phyloP scores from a whole-genome alignment of 2,329 filamentous ascomycete genomes.

The Endothia cerciana region DNA sequence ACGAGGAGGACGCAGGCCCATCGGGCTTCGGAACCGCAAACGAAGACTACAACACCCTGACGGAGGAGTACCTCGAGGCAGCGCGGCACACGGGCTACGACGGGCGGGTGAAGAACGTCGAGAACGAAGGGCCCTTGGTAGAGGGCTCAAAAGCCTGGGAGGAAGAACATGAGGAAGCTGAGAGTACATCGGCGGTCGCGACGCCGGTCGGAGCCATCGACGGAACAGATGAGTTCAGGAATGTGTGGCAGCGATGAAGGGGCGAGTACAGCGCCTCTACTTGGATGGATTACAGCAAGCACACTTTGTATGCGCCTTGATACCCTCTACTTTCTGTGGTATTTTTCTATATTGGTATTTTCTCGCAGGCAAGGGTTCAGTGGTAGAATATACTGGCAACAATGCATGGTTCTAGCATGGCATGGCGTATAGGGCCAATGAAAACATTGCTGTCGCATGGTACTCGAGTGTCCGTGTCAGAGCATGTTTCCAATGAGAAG shows the following conservation, averaged over 20 bases:
- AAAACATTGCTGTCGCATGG: background rate
- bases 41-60: conserved; percentile 29
- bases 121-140: conserved; percentile 29
- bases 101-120: conserved; percentile 24
- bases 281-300: conserved; percentile 1
- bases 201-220: conserved; percentile 33
- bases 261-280: background rate
- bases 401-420: conserved; percentile 15
- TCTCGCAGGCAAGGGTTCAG: background rate
- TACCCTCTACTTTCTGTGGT: conserved; percentile 16
- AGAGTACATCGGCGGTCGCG: conserved; percentile 10
- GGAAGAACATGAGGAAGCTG: conserved; percentile 22
- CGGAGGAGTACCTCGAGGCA: conserved; percentile 31
- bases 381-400: background rate
- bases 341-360: background rate
- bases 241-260: conserved; percentile 44
- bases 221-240: conserved; percentile 50
- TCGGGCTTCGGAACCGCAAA: conserved; percentile 30
- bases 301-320: conserved; percentile 21
- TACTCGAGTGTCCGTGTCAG: background rate
- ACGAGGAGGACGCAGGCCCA: conserved; percentile 37
- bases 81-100: conserved; percentile 33
- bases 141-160: conserved; percentile 29
- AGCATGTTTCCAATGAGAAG: background rate
- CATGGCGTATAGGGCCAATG: conserved; percentile 18